Base-by-base conservation (phyloP, 108 stramenopile species). In the Asterionellopsis glacialis region DNA sequence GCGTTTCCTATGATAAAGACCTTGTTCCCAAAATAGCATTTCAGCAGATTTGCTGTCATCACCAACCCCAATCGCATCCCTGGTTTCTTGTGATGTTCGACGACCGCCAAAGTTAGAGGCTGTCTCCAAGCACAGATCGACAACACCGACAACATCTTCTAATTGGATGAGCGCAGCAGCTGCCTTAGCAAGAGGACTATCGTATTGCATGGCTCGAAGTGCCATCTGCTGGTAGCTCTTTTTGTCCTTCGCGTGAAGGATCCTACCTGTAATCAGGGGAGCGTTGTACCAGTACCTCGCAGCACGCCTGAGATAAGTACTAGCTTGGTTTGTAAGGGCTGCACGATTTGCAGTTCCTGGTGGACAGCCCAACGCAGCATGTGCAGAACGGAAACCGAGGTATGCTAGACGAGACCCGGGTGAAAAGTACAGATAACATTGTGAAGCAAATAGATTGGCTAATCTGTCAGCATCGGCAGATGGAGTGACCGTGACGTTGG, bases 401-500 rank as follows among this genome's bases (percentile, higher is more conserved):
- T 87, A 95, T 10, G 90, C 81, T 48, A 84, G 83, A 15, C 87
- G 68, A 15, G 87, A 81, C 1, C 82, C 89, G 23, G 83, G 64
- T 22, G 90, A 88, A 64, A 95, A 95, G 69, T 76, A 95, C n/a
- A 88, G 85, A 63, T 89, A 95, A 57, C 91, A 91, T 41, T 90
- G 79, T 6, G 63, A 41, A 23, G 87, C 78, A 13, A 95, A 76
- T 24, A 67, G 49, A 12, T 75, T 59, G 0, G 85, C 86, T 28
- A 95, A 59, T 13, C 66, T 39, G 48, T 88, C 88, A 4, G 79
- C 75, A 51, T 92, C 85, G 3, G 72, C 79, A 39, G 79, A 64
- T 18, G 70, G 57, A 55, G 57, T 55, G 41, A 53, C 60, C 44
- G 51, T 44, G 11, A 65, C 48, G n/a, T n/a, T 70, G 16, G 39